Conservation (phyloP, 306 rosid species). For the Trifolium fragiferum region DNA sequence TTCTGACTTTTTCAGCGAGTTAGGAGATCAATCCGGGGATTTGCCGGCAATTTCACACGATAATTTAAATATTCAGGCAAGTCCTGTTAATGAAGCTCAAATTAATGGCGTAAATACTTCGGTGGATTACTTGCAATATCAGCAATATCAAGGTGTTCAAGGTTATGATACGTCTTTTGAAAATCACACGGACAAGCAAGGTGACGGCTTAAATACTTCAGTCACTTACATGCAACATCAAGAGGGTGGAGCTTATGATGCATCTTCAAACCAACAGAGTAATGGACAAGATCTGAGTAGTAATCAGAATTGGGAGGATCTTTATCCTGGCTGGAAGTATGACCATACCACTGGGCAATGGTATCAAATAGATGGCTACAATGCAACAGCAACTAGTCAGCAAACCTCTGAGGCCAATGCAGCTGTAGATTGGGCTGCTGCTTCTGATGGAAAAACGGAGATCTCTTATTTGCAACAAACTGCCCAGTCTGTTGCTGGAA, state of each 20-base stretch:
- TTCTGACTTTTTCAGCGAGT: slow-evolving; percentile 77
- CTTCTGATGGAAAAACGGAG: slow-evolving; percentile 52
- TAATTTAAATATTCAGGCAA: slow-evolving; percentile 43
- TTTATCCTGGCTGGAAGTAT: slow-evolving; percentile 86
- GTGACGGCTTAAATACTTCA: slow-evolving; percentile 43
- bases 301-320: slow-evolving; percentile 72
- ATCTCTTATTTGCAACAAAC: slow-evolving; percentile 63
- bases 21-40: slow-evolving; percentile 55
- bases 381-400: slow-evolving; percentile 45
- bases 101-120: slow-evolving; percentile 44
- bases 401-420: slow-evolving; percentile 45
- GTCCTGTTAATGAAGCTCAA: slow-evolving; percentile 43
- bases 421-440: slow-evolving; percentile 47
- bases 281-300: slow-evolving; percentile 62
- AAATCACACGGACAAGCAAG: slow-evolving; percentile 50
- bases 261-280: slow-evolving; percentile 43
- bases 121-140: slow-evolving; percentile 49
- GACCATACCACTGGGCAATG: slow-evolving; percentile 71
- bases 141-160: slow-evolving; percentile 57
- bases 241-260: slow-evolving; percentile 54
- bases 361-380: slow-evolving; percentile 66
- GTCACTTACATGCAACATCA: slow-evolving; percentile 49
- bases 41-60: slow-evolving; percentile 36
- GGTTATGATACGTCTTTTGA: slow-evolving; percentile 47
- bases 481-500: slow-evolving; percentile 55